These are phyloP conservation scores for Albatrellus sp. DNA, from an alignment of 1,284 basidiomycete species.

Conservation along the genomic window DNA sequence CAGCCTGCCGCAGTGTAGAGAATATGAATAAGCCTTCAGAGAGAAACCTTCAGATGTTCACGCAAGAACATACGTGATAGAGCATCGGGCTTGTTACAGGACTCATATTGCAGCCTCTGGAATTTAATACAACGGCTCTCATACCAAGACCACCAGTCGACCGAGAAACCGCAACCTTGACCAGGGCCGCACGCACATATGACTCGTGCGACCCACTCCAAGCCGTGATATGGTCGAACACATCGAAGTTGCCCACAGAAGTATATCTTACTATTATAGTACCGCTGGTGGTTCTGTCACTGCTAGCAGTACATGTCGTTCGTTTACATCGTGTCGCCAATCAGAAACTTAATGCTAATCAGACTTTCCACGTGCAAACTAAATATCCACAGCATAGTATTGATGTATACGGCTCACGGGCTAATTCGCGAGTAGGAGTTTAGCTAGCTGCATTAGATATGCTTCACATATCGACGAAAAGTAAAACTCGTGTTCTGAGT, in stretches of 20 bases:
- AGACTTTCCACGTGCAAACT: too few species aligned
- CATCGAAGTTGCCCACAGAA: conserved; percentile 15
- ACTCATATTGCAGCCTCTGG: conserved; percentile 16
- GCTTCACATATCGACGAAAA: conserved; percentile 84
- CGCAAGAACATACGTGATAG: conserved; percentile 14
- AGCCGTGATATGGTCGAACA: conserved; percentile 17
- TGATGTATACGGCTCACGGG: not conserved
- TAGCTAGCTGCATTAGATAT: conserved; percentile 21
- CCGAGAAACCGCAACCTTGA: conserved; percentile 7
- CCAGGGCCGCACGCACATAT: conserved; percentile 16
- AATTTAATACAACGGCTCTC: conserved; percentile 17
- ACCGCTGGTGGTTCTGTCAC: too few species aligned
- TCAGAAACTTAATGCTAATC: too few species aligned
- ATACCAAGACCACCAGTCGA: conserved; percentile 12
- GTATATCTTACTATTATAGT: too few species aligned
- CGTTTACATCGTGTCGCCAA: too few species aligned
- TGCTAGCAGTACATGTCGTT: too few species aligned
- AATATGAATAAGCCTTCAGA: conserved; percentile 8
- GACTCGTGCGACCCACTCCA: conserved; percentile 19
- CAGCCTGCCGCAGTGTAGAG: conserved; percentile 12
- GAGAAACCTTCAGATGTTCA: not conserved
- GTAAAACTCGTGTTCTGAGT: conserved; percentile 87
- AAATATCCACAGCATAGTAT: not conserved
- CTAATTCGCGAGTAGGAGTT: not conserved
- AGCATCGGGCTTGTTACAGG: conserved; percentile 17